Evolutionary conservation across 31 red algal genomes (phyloP), one percentile per base, ranked within the genome.

Genomic region (Porphyra umbilicalis): DNA sequence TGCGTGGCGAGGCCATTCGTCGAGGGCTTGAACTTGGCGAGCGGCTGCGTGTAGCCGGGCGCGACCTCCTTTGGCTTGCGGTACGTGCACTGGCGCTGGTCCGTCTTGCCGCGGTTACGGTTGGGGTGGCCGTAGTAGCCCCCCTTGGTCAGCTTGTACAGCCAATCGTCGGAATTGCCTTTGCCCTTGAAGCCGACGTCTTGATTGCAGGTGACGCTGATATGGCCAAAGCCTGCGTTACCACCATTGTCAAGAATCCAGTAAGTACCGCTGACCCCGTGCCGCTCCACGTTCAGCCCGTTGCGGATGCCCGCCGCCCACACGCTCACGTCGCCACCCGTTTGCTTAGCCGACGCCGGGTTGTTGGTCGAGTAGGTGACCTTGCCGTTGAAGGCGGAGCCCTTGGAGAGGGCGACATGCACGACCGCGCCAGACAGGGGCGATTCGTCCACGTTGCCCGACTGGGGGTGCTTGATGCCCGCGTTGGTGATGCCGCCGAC

Each of bases 101-200:
- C 88, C 18, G 36, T 75, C 75, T 85, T 46, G n/a, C n/a, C n/a
- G 76, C 92, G 92, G 75, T 90, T 91, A 20, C 85, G 74, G 82
- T 95, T 95, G 10, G 92, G 82, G 75, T 91, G 88, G 18, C 92
- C 92, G 83, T 86, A 86, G 84, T 84, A 95, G 68, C 88, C 81
- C 10, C 81, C 87, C 9, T 67, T 38, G 33, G 77, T 78, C 34
- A 95, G 46, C 34, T 33, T 68, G n/a, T 81, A 75, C 35, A 95
- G 85, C 35, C 82, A 76, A 75, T 95, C 92, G 57, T 71, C 30
- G 57, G 25, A n/a, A 29, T 71, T 29, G 57, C 57, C 57, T n/a
- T 71, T 71, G 57, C 57, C 57, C 25, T 29, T 29, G 8, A 71
- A 71, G 6, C 25, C 25, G 57, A 29, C 83, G 31, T 91, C 83